Evolutionary conservation across 2,329 filamentous ascomycete genomes (phyloP), one percentile per base, ranked within the genome.

Genomic region (Magnaporthiopsis poae): DNA sequence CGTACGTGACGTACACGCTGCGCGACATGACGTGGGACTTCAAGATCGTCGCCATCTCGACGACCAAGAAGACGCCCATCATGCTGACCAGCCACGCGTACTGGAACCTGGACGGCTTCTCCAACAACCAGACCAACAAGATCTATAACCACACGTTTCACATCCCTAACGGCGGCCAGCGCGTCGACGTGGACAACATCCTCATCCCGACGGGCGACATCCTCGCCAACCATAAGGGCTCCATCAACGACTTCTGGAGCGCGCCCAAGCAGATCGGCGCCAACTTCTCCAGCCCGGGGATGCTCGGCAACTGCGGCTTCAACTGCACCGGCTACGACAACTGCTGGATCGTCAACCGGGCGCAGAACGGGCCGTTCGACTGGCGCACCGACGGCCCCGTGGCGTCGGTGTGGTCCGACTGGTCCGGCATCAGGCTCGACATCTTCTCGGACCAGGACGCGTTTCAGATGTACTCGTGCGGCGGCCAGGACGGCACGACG

Each of bases 381-480:
- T 91, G 89, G 90, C 83, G 82, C 65, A 80, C 76, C 0, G 78
- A 73, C 59, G 78, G 80, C 29, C 88, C 85, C 52, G 82, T 88
- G 2, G 87, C 92, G 0, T 85, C 84, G 9, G 80, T 96, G 35
- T 86, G 86, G 3, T 90, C 88, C 56, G 81, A 84, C 5, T 92
- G 86, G 84, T 92, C 90, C 0, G 93, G 93, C 63, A 96, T 97
- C 76, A 86, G 87, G 74, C 74, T 97, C 67, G 90, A 96, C 67
- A 81, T 97, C 71, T 91, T 83, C 77, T 87, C 88, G 9, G 91
- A 96, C 78, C 92, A 96, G 79, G 86, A 90, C 13, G 92, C 91
- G 3, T 88, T 96, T 77, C 93, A 97, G 78, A 83, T 97, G 72
- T 97, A 96, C 81, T 88, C 86, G 69, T 97, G 93, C 81, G 87